Base-by-base conservation (phyloP, 2,329 filamentous ascomycete genomes). In the Nothophaeocryptopus gaeumannii region DNA sequence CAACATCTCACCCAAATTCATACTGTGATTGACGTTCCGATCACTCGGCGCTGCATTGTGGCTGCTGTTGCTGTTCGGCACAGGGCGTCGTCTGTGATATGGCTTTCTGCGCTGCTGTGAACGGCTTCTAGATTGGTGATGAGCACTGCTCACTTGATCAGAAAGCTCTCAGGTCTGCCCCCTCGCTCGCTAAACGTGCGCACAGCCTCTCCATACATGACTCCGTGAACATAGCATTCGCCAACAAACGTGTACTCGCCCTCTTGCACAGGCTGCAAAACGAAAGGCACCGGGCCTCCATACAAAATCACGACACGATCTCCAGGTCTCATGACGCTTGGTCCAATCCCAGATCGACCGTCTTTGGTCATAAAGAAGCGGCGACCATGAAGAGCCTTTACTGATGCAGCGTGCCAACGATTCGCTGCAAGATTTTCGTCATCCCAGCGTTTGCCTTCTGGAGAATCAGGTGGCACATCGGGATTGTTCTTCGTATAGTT, bases 151-250 rank as follows among this genome's bases (percentile, higher is more conserved):
- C 20, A 26, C 4, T 26, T 26, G 20, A 26, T 26, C 20, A 26
- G 20, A 7, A 26, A 26, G 3, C 20, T 26, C 20, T 26, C 20
- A 26, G 20, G 20, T 26, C 20, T 26, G 20, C 20, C 20, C 20
- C 20, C 20, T 26, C 20, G 20, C 7, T 26, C 20, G 20, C 20
- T 26, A 7, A 26, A 26, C 20, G 20, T 40, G 15, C 29, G 38
- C 4, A 53, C 13, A 2, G 40, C 45, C 16, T 53, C 16, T 2
- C 45, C 50, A 5, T 53, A 14, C 45, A 49, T 53, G 5, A 49
- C 41, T 1, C 45, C 35, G 8, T 29, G 30, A 3, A 49, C 50
- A 34, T 53, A 53, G n/a, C 50, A 53, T 4, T n/a, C 30, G 1
- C 50, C 50, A 7, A 53, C 7, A 4, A 33, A 45, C 9, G 2